Conservation (phyloP, 2,329 filamentous ascomycete genomes). For the Periconia sp. region DNA sequence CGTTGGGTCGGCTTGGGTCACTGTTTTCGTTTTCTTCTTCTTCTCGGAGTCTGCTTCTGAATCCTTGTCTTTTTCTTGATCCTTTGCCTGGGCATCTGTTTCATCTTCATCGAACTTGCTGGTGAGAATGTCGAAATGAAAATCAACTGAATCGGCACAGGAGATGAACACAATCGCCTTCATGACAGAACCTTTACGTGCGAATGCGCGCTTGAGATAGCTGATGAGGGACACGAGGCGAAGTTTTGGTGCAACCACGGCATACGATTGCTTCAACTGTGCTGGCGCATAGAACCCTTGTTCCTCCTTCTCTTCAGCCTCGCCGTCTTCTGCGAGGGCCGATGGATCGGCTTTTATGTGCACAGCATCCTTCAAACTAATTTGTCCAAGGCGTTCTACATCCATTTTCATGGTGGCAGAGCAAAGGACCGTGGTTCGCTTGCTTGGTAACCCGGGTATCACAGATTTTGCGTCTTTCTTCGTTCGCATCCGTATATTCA, state of each 20-base stretch:
- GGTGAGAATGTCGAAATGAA: constrained; percentile 84
- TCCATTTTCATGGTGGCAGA: constrained; percentile 98
- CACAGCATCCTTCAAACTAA: constrained; percentile 89
- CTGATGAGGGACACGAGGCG: constrained; percentile 85
- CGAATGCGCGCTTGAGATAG: constrained; percentile 83
- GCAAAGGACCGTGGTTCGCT: constrained; percentile 85
- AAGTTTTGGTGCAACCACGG: constrained; percentile 84
- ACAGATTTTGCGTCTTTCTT: constrained; percentile 62
- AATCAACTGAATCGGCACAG: constrained; percentile 95
- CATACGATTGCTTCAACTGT: constrained; percentile 90
- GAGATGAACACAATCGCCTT: constrained; percentile 97
- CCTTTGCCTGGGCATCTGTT: constrained; percentile 21
- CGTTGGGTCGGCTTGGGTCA: constrained; percentile 43
- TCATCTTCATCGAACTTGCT: constrained; percentile 38
- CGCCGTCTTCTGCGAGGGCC: constrained; percentile 52
- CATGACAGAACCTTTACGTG: constrained; percentile 87
- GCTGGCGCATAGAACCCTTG: constrained; percentile 77
- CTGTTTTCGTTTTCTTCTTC: constrained; percentile 44
- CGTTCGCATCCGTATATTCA: constrained; percentile 66
- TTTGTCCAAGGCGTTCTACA: constrained; percentile 89
- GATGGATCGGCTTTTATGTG: constrained; percentile 73
- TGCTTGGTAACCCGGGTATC: constrained; percentile 67
- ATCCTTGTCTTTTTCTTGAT: constrained; percentile 30
- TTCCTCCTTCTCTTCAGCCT: constrained; percentile 48
- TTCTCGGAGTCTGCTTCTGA: constrained; percentile 21